Base-by-base conservation (phyloP, 495 filamentous ascomycete genomes). In the Podospora pseudoanserina region DNA sequence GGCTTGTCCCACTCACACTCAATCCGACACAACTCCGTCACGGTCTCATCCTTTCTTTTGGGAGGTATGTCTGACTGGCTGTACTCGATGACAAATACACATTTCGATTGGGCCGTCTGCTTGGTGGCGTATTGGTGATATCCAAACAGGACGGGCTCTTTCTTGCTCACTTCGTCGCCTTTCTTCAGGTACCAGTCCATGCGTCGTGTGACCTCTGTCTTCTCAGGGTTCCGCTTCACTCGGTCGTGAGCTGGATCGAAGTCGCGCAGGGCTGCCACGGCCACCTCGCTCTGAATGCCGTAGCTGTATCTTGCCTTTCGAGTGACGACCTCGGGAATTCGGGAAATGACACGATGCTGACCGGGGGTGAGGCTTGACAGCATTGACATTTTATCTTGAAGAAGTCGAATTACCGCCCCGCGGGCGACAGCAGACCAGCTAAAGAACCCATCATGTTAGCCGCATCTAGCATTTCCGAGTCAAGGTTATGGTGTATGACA, bases 401-500 rank as follows among this genome's bases (percentile, higher is more conserved):
- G 69, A 0, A 72, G 64, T 30, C 71, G 68, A n/a, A 70, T 68
- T 5, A 74, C 67, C 0, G 74, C 72, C n/a, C 74, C 74, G 13
- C 70, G 72, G 27, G 69, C 66, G 7, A 74, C 71, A 5, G 74
- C 74, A 2, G 70, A 71, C 59, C 72, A 67, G n/a, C 70, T 76
- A 28, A 49, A n/a, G n/a, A 27, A 54, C 5, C 11, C 5, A 57
- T 5, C 7, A 58, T 59, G 20, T 54, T 65, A 32, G 56, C 3
- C 34, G 65, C 7, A 65, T 6, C 4, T 9, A 4, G 4, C 9
- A 13, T 55, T 23, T 23, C 18, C 18, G 20, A 34, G 15, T 18
- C 39, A 49, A 49, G 39, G 15, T 11, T 11, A 11, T 49, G 39
- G 2, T 49, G 39, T 1, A 16, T 49, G 3, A 49, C 9, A 49